These are phyloP conservation scores for Candida silvatica DNA, from an alignment of 805 yeast genomes.

Conservation along the genomic window DNA sequence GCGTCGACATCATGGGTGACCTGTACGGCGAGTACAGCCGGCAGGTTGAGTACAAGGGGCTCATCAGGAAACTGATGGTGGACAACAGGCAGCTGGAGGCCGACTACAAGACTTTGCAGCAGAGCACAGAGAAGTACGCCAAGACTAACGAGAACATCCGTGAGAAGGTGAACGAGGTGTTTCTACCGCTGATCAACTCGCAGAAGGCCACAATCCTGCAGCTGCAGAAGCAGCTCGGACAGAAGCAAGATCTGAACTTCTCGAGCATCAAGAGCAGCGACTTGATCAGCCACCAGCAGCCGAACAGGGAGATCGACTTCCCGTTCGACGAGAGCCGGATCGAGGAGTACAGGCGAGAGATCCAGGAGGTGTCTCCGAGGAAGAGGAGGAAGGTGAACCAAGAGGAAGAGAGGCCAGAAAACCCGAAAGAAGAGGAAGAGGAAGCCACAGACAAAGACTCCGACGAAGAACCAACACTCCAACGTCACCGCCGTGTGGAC, in stretches of 20 bases:
- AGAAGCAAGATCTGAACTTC: slow-evolving; percentile 1
- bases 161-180: slow-evolving; percentile 1
- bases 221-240: slow-evolving; percentile 1
- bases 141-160: slow-evolving; percentile 3
- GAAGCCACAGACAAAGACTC: background rate
- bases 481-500: too few species aligned
- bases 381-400: slow-evolving; percentile 7
- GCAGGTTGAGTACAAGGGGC: background rate
- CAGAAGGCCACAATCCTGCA: slow-evolving; percentile 2
- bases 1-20: slow-evolving; percentile 2
- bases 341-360: slow-evolving; percentile 8
- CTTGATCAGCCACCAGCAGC: slow-evolving; percentile 7
- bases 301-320: slow-evolving; percentile 11
- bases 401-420: background rate
- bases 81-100: background rate
- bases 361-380: slow-evolving; percentile 12
- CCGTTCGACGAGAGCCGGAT: slow-evolving; percentile 9
- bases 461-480: too few species aligned
- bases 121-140: background rate
- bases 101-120: background rate
- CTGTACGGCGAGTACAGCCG: background rate
- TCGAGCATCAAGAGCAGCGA: background rate
- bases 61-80: background rate
- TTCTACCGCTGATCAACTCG: slow-evolving; percentile 3
- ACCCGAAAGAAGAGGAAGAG: background rate